Evolutionary conservation across 148 eudicot genomes (phyloP), one percentile per base, ranked within the genome.

Genomic region (Chenopodium suecicum): DNA sequence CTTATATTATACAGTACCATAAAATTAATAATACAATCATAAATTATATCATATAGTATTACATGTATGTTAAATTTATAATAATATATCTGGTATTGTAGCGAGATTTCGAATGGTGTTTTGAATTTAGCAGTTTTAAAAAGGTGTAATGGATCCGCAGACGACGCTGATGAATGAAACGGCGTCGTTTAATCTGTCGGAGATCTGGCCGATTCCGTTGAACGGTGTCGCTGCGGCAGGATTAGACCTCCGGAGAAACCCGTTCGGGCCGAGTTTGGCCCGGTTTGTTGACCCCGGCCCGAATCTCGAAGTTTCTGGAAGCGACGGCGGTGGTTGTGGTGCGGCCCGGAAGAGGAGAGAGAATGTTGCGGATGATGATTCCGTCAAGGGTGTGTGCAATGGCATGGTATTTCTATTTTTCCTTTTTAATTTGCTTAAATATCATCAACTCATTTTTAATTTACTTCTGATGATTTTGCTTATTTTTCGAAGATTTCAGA

Each of bases 151-250:
- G 93, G 92, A 92, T 88, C 95, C 84, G 46, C 79, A 77, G 27
- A 78, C 90, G 64, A 78, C 86, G 78, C 81, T 90, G 80, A 88
- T 85, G 85, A 81, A 83, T 54, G 84, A 82, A 56, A 85, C 89
- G 69, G 22, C 82, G 73, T 67, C 87, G 85, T 93, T 74, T 71
- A 89, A 81, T 77, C 73, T 85, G n/a, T 83, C 91, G 23, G 94
- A 94, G 91, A 92, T 94, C 92, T 94, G 95, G 98, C 92, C 87
- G 73, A 85, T 88, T 73, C 77, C 85, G 46, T 75, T 88, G 78
- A 84, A 85, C 19, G 78, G 64, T 12, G 84, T 27, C 66, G 66
- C 50, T 13, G 75, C 20, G 23, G 79, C 73, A 25, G 76, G 9
- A 22, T 41, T 58, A 65, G 68, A 47, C 54, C 79, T 66, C 14